Evolutionary conservation across 768 basidiomycete species (phyloP), one percentile per base, ranked within the genome.

Genomic region (Piloderma croceum): DNA sequence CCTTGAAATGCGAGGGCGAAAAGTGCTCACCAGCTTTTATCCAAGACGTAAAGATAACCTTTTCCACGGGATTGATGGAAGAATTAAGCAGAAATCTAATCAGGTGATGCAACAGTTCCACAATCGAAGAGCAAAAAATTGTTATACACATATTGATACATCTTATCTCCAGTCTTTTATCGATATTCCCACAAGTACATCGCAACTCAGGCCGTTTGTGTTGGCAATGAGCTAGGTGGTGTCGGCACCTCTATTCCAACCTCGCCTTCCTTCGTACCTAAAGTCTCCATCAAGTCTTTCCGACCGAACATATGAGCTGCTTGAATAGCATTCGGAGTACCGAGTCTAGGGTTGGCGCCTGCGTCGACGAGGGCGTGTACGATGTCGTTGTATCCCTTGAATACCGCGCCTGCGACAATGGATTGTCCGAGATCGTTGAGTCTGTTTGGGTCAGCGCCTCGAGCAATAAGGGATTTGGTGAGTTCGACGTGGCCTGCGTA

Each of bases 341-440:
- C 87, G 11, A 67, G 43, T 34, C 79, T 65, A 2, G 85, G 82
- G 59, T 88, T 74, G 1, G 85, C 85, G 13, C 63, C 68, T 2
- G 47, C 62, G 5, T 54, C 49, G 18, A 74, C 56, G 21, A 90
- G 69, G 2, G 65, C 61, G n/a, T 65, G 66, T 1, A 83, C 80
- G 34, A 87, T 67, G 6, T 76, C 79, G 41, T 76, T 72, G 51
- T 83, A 68, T 0, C 67, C 74, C 58, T 89, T 89, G 65, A 87
- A 90, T 0, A 88, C 76, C 0, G 81, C 85, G 3, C 86, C 87
- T 6, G 86, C 81, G 17, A 90, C 63, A 18, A 84, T 77, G 7
- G 81, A 79, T 50, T 89, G 87, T 1, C 75, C 76, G 3, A 73
- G 68, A 49, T 88, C 83, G 57, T 90, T 90, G 37, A 77, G 52